A percentile compares a stretch with the other conserved stretches of the same genome.
phyloP scores from a whole-genome alignment of 108 stramenopile species.

The Skeletonema tropicum region DNA sequence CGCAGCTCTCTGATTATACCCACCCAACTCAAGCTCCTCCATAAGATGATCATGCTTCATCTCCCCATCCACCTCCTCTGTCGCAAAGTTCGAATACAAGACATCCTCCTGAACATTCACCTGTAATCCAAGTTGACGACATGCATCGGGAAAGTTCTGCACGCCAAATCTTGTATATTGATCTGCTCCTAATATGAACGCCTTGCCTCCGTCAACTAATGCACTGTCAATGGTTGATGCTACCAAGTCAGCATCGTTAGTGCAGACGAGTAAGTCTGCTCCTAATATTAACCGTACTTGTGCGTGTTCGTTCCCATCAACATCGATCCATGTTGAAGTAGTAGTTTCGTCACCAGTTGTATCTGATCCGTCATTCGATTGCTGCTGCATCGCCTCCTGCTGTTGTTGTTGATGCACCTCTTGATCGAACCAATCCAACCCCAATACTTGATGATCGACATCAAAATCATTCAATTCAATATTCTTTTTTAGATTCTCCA shows the following conservation, averaged over 20 bases:
- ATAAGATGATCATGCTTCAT: neutral
- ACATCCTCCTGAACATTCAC: slow-evolving; percentile 29
- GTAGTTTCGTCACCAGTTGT: neutral
- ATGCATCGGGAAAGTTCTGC: slow-evolving; percentile 24
- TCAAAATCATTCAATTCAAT: slow-evolving; percentile 60
- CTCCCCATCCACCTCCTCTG: neutral
- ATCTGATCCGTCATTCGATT: neutral
- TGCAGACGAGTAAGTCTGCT: slow-evolving; percentile 36
- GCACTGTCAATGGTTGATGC: slow-evolving; percentile 31
- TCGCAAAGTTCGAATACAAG: neutral
- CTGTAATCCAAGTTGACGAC: slow-evolving; percentile 17
- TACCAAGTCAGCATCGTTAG: slow-evolving; percentile 44
- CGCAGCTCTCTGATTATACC: slow-evolving; percentile 8
- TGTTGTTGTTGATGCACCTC: neutral
- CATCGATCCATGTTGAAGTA: slow-evolving; percentile 29
- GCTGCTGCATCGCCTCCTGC: neutral
- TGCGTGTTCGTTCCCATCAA: slow-evolving; percentile 15
- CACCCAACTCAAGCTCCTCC: slow-evolving; percentile 27
- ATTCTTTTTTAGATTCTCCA: slow-evolving; percentile 70
- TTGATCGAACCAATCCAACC: slow-evolving; percentile 43
- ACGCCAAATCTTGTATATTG: slow-evolving; percentile 23
- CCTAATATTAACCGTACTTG: slow-evolving; percentile 38
- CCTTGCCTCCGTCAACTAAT: slow-evolving; percentile 30
- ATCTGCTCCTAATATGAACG: slow-evolving; percentile 23
- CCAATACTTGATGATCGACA: slow-evolving; percentile 22